Evolutionary conservation across 2,329 filamentous ascomycete genomes (phyloP), one percentile per base, ranked within the genome.

Genomic region (Epichloe glyceriae): DNA sequence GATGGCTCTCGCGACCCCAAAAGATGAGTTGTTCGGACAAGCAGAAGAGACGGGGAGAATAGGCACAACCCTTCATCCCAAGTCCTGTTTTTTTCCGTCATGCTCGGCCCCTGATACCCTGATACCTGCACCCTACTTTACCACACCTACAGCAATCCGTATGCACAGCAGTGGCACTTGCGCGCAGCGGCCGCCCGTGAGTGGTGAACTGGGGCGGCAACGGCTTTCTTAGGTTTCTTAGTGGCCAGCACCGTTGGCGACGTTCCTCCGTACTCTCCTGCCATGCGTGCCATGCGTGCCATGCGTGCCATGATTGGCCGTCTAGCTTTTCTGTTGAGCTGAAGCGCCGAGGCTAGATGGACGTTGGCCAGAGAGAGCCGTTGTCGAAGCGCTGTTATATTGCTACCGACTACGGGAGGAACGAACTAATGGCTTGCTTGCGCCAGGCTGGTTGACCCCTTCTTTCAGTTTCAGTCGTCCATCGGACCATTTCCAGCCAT

Each of bases 261-360:
- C 38, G 5, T 5, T 5, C 20, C 39, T 41, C 15, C 3, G 6
- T 33, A 14, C 12, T 12, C 39, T 7, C 26, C 39, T 5, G 26
- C 39, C 15, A 37, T 46, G 30, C 15, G n/a, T 35, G 5, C 8
- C 30, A 5, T 37, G 15, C n/a, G n/a, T 5, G 26, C 39, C 15
- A 37, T 46, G 30, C 15, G n/a, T 35, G 5, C 10, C 22, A 4
- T 51, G 38, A 51, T 51, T 47, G 50, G 50, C 38, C 17, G 4
- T n/a, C n/a, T 19, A 20, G 37, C 39, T 43, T 19, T 5, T n/a
- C n/a, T n/a, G n/a, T n/a, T n/a, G n/a, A 26, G 44, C 19, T 50
- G 41, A 40, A 26, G 43, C 44, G 44, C 49, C 49, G 41, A 41
- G 42, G 42, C 49, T 50, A 50, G 42, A 39, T 15, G 30, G 20